Percentiles rank a stretch among this genome's conserved stretches.
phyloP scores from a whole-genome alignment of 2,329 filamentous ascomycete genomes.

The Alternaria angustiovoidea region DNA sequence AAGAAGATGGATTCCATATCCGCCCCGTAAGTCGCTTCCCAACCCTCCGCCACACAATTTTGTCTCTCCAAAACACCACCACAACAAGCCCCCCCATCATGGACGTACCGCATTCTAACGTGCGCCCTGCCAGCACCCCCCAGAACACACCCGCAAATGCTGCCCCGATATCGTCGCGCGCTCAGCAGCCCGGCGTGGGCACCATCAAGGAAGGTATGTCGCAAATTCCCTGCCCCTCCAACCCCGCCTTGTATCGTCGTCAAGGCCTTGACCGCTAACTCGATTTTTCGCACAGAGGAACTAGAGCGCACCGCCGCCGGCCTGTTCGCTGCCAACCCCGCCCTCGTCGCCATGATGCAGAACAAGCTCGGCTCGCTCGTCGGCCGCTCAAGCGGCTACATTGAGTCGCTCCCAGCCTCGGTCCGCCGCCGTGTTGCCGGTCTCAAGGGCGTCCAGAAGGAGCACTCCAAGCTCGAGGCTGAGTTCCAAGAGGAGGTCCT shows the following conservation, averaged over 20 bases:
- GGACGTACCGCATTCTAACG: conserved; percentile 46
- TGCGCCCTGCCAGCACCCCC: conserved; percentile 74
- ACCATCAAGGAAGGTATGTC: conserved; percentile 94
- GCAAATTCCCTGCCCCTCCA: conserved; percentile 36
- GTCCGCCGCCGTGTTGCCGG: conserved; percentile 94
- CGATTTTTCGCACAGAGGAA: conserved; percentile 71
- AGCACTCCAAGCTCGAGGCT: conserved; percentile 97
- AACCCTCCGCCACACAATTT: conserved; percentile 37
- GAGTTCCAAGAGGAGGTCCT: conserved; percentile 99
- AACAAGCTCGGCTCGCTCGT: conserved; percentile 93
- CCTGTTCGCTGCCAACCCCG: conserved; percentile 94
- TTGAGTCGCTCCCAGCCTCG: conserved; percentile 89
- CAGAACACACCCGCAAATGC: conserved; percentile 97
- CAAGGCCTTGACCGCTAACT: conserved; percentile 49
- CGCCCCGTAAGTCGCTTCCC: conserved; percentile 66
- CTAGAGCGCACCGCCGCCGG: conserved; percentile 88
- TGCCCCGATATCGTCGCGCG: conserved; percentile 96
- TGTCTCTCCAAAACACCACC: conserved; percentile 22
- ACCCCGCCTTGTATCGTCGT: conserved; percentile 36
- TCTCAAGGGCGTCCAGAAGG: conserved; percentile 97
- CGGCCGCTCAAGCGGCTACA: conserved; percentile 94
- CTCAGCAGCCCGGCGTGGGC: conserved; percentile 90
- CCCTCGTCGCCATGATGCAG: conserved; percentile 96
- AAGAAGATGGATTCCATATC: conserved; percentile 69
- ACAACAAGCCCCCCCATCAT: conserved; percentile 28